phyloP scores from a whole-genome alignment of 1,284 basidiomycete genomes.

The Meripilus lineatus region DNA sequence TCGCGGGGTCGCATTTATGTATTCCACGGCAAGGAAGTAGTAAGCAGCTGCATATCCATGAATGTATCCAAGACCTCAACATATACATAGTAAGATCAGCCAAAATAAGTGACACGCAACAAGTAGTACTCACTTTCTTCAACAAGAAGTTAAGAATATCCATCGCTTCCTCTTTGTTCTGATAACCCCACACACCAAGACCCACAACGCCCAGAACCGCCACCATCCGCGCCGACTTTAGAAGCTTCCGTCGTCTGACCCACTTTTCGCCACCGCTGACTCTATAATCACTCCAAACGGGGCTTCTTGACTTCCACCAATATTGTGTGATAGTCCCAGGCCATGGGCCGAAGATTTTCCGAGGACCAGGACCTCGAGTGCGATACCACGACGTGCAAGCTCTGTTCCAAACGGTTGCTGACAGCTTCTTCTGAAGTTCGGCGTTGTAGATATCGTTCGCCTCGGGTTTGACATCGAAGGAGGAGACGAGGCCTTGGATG shows the following conservation, averaged over 20 bases:
- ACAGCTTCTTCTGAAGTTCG: slow-evolving; percentile 33
- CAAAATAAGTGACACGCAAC: too few relatives aligned
- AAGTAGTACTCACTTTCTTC: too few relatives aligned
- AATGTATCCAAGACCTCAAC: too few relatives aligned
- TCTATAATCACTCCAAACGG: slow-evolving; percentile 4
- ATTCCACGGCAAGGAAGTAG: too few relatives aligned
- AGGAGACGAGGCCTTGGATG: slow-evolving; percentile 37
- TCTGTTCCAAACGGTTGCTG: slow-evolving; percentile 1
- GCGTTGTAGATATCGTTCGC: slow-evolving; percentile 40
- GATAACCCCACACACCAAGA: neutral
- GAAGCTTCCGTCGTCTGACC: neutral
- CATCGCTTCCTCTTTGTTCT: neutral
- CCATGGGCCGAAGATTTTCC: slow-evolving; percentile 2
- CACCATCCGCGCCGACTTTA: neutral
- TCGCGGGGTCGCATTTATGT: too few relatives aligned
- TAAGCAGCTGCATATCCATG: too few relatives aligned
- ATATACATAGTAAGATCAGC: too few relatives aligned
- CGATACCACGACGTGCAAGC: slow-evolving; percentile 4
- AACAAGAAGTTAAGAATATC: too few relatives aligned
- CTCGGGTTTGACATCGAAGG: slow-evolving; percentile 40
- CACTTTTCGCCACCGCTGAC: neutral
- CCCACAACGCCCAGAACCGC: neutral
- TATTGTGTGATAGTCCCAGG: slow-evolving; percentile 1
- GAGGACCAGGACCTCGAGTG: neutral
- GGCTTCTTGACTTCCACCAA: slow-evolving; percentile 1